phyloP scores from a whole-genome alignment of 1,284 basidiomycete species.

The Tranzscheliella williamsii region DNA sequence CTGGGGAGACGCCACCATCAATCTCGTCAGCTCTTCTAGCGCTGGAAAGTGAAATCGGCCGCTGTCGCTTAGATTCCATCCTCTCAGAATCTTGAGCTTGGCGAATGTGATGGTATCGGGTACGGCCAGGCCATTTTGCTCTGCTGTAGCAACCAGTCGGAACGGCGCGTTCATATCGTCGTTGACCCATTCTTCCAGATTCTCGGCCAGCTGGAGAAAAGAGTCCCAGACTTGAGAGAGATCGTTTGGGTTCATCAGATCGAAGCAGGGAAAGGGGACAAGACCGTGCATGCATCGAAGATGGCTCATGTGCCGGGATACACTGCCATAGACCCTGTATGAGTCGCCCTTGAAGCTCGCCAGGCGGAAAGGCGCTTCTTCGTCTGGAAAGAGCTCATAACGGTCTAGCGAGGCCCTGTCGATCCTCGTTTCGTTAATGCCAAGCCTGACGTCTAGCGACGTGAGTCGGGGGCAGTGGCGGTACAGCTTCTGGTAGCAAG shows the following conservation, averaged over 20 bases:
- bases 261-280: too few relatives aligned
- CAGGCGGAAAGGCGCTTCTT: background rate
- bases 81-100: background rate
- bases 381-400: background rate
- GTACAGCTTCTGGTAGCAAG: constrained; percentile 5
- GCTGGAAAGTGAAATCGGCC: background rate
- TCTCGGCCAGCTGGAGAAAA: background rate
- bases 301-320: background rate
- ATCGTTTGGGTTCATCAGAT: too few relatives aligned
- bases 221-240: too few relatives aligned
- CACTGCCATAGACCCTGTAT: background rate
- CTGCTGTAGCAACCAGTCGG: too few relatives aligned
- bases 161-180: background rate
- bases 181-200: background rate
- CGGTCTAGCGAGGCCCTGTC: too few relatives aligned
- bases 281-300: background rate
- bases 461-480: constrained; percentile 6
- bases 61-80: background rate
- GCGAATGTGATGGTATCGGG: background rate
- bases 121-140: too few relatives aligned
- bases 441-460: background rate
- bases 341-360: background rate
- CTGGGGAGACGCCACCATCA: too few relatives aligned
- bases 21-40: too few relatives aligned
- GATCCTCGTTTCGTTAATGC: background rate